phyloP scores from a whole-genome alignment of 495 filamentous ascomycete genomes.

The Xeromyces bisporus region DNA sequence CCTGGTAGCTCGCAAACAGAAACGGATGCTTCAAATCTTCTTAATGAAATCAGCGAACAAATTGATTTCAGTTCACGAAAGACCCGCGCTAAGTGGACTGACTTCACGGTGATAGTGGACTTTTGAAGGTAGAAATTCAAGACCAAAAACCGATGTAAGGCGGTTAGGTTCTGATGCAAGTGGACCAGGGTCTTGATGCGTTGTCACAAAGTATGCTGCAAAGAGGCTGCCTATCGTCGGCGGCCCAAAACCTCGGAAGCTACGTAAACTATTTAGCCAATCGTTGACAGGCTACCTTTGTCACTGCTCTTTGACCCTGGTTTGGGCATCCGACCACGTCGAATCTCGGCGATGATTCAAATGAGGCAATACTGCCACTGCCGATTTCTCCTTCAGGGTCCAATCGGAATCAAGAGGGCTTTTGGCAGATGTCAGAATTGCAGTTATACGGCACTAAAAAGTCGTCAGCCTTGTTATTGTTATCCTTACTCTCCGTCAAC shows the following conservation, averaged over 20 bases:
- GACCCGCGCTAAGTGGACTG: neutral
- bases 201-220: slow-evolving; percentile 23
- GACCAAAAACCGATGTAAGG: slow-evolving; percentile 26
- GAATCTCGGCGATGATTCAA: neutral
- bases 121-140: neutral
- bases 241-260: slow-evolving; percentile 8
- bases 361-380: neutral
- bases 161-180: slow-evolving; percentile 38
- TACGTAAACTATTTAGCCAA: slow-evolving; percentile 17
- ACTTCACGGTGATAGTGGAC: neutral
- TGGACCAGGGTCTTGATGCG: slow-evolving; percentile 27
- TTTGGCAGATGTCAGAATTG: too few species aligned
- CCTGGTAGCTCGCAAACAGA: too few species aligned
- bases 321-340: too few species aligned
- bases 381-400: too few species aligned
- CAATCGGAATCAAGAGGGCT: too few species aligned
- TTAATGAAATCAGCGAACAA: too few species aligned
- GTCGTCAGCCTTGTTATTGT: too few species aligned
- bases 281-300: slow-evolving; percentile 14
- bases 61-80: too few species aligned
- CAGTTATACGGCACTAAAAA: too few species aligned
- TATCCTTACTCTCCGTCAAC: too few species aligned
- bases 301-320: slow-evolving; percentile 5
- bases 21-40: too few species aligned
- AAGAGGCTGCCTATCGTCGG: slow-evolving; percentile 13